Base-by-base conservation (phyloP, 2,329 filamentous ascomycete species). In the Scopulariopsis brevicaulis region DNA sequence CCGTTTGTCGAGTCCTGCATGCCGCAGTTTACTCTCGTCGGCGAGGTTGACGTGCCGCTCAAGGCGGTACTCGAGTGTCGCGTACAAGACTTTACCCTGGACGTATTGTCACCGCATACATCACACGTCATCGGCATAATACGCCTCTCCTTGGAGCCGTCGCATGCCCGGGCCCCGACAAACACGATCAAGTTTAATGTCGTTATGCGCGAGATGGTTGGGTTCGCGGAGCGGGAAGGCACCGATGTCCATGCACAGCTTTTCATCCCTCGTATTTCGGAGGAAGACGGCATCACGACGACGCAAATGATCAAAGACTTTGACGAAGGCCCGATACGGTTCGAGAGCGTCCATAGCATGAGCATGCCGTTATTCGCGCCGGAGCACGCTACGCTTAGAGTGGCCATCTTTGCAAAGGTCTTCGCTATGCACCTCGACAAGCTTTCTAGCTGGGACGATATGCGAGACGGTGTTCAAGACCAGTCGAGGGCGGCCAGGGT, bases 321-420 rank as follows among this genome's bases (percentile, higher is more conserved):
- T 65, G 92, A 97, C 65, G 94, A 99, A 70, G 87, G 89, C 0
- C 85, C 92, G 0, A 85, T 99, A 58, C 86, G 89, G 4, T 99
- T 99, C 64, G 93, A 97, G 72, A 99, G 94, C 71, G 92, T 97
- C 55, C 94, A 99, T 75, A 96, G 90, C 70, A 96, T 99, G 90
- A 96, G 90, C 68, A 79, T 99, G 57, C 89, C 92, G 4, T 78
- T 96, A 40, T 87, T 86, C 51, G 88, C 86, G 53, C 37, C 60
- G 4, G 69, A 71, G 5, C 83, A 90, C 1, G 85, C 90, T 1
- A 87, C 84, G 25, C 73, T 99, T 57, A 84, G 94, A 58, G 88
- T 96, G 10, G 90, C 91, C 54, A 88, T 99, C 60, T 97, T 96
- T 69, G 92, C 94, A 20, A 87, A 87, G 67, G 90, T 96, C 40